These are phyloP conservation scores for Phialocephala sp. DNA, from an alignment of 2,329 filamentous ascomycete genomes.

Conservation along the genomic window DNA sequence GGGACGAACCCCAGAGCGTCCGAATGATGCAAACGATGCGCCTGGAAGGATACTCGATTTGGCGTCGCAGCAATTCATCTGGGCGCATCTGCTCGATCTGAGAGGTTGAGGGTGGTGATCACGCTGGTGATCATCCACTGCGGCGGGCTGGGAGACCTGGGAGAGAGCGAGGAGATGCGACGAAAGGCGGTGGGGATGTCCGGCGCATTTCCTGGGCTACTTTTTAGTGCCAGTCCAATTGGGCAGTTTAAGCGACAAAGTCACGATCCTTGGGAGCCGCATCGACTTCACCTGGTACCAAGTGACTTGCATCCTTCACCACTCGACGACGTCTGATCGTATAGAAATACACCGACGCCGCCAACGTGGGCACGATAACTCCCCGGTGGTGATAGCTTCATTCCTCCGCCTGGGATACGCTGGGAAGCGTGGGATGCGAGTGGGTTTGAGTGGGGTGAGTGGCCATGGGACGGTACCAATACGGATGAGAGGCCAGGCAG, in stretches of 20 bases:
- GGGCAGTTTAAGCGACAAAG: not conserved
- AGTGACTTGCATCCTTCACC: constrained; percentile 6
- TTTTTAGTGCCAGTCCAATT: not conserved
- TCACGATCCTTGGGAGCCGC: constrained; percentile 3
- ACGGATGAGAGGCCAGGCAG: constrained; percentile 4
- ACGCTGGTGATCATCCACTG: not conserved
- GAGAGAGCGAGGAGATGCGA: not conserved
- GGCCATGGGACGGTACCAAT: not conserved
- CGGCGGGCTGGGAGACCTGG: not conserved
- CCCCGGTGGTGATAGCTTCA: constrained; percentile 5
- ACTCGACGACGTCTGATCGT: not conserved
- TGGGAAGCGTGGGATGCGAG: not conserved
- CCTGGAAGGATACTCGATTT: not conserved
- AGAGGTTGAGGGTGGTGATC: not conserved
- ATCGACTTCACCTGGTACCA: not conserved
- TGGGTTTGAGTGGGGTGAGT: not conserved
- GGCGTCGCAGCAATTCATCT: too few species aligned
- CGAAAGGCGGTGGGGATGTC: not conserved
- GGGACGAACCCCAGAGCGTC: not conserved
- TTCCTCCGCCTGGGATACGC: constrained; percentile 1
- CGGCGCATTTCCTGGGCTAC: not conserved
- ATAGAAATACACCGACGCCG: constrained; percentile 5
- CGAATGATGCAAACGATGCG: not conserved
- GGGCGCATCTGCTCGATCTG: not conserved
- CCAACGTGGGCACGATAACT: not conserved